Base-by-base conservation (phyloP, 2,329 filamentous ascomycete species). In the Trichoderma sp. region DNA sequence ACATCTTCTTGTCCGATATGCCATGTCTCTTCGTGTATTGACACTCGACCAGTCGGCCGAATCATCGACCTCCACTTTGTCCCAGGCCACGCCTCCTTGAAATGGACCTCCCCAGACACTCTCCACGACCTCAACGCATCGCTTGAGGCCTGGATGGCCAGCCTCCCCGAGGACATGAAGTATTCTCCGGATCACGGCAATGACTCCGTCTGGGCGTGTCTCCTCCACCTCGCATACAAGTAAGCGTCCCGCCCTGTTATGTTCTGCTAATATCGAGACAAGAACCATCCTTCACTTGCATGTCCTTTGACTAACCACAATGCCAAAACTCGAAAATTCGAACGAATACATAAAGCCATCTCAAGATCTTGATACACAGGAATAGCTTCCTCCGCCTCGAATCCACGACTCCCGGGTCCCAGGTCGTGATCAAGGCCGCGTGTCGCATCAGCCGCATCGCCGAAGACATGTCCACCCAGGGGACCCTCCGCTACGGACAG, bases 151-250 rank as follows among this genome's bases (percentile, higher is more conserved):
- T 78, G 76, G 77, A 76, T 71, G 55, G 64, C 69, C 14, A 75
- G 72, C n/a, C 67, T 78, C 1, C 77, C 76, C 1, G 68, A 72
- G 0, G 69, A 69, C 14, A 70, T 78, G 67, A 72, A 70, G 34
- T 69, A 71, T 10, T 68, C 71, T 0, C 71, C 72, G 0, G 75
- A 78, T 1, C 75, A 76, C 45, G 75, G 72, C 7, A 72, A 69
- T 28, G 72, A 74, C 6, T 77, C 75, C 0, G 73, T 78, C 17
- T 75, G 76, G 73, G 72, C 74, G 2, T 76, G 75, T 39, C 71
- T 78, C 10, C 61, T 78, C n/a, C 76, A 78, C 28, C 67, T 78
- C 7, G 76, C 75, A 1, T 78, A 78, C 68, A 75, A 78, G 75
- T 77, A 68, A 15, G 21, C 3, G 12, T 14, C 5, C 34, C 14